A percentile compares a stretch with the other conserved stretches of the same genome.
These are phyloP conservation scores for Cupressus sempervirens DNA, from an alignment of 75 land plant species.

Conservation along the genomic window DNA sequence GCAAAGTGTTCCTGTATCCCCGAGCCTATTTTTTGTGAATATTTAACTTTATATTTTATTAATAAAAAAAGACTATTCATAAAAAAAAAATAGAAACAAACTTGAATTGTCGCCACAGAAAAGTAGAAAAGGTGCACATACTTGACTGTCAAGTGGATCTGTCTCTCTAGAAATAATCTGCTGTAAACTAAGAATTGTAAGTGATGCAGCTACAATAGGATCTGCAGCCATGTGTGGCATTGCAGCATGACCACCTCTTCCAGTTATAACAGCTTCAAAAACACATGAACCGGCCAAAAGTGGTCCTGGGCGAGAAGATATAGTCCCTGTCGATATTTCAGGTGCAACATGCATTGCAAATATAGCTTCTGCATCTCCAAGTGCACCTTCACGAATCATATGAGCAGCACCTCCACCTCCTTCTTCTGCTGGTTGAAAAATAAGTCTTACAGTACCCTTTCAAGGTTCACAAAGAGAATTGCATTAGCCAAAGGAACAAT, in stretches of 20 bases:
- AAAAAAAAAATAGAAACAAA: background rate
- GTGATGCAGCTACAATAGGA: slow-evolving; percentile 74
- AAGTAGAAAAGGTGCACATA: slow-evolving; percentile 13
- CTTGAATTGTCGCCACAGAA: background rate
- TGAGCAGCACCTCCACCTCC: slow-evolving; percentile 71
- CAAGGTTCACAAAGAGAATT: background rate
- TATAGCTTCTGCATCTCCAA: slow-evolving; percentile 77
- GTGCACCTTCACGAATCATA: slow-evolving; percentile 86
- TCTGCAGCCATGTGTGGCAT: slow-evolving; percentile 52
- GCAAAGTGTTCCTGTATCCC: no score
- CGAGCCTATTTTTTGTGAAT: no score
- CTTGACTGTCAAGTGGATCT: slow-evolving; percentile 73
- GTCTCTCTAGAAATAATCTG: slow-evolving; percentile 74
- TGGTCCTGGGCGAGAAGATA: slow-evolving; percentile 49
- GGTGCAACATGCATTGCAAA: slow-evolving; percentile 68
- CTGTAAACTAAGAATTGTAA: slow-evolving; percentile 68
- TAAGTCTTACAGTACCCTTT: slow-evolving; percentile 74
- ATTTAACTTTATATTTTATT: no score
- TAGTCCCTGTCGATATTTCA: slow-evolving; percentile 38
- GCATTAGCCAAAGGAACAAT: background rate
- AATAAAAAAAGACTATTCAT: no score
- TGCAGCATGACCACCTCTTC: slow-evolving; percentile 82
- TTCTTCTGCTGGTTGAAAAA: slow-evolving; percentile 93
- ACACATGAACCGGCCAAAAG: slow-evolving; percentile 46
- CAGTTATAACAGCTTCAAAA: slow-evolving; percentile 57